Evolutionary conservation across 306 rosid species (phyloP).

Genomic region (Inga oerstediana): DNA sequence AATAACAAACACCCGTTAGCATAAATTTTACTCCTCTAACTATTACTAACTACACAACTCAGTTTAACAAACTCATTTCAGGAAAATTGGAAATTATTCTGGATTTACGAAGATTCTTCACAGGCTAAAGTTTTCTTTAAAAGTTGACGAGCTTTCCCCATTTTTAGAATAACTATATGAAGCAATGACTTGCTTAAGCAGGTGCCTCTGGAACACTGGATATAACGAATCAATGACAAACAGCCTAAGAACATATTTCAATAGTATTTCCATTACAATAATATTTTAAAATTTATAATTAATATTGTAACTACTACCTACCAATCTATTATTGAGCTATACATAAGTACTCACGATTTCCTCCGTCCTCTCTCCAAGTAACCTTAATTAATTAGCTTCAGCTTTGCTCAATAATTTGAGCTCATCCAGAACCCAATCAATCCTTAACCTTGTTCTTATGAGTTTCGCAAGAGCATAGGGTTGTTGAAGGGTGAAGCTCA

Average conservation of each 20-base stretch:
- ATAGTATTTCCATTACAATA: neutral
- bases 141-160: constrained; percentile 14
- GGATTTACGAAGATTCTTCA: constrained; percentile 25
- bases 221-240: neutral
- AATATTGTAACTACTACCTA: neutral
- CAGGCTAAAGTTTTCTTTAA: neutral
- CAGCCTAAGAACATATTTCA: neutral
- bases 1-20: constrained; percentile 42
- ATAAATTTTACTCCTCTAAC: constrained; percentile 4
- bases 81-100: constrained; percentile 22
- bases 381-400: neutral
- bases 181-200: neutral
- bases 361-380: neutral
- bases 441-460: neutral
- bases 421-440: neutral
- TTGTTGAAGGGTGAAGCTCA: constrained; percentile 1
- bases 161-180: constrained; percentile 4
- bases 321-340: neutral
- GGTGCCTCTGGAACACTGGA: neutral
- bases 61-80: constrained; percentile 5
- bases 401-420: neutral
- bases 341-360: neutral
- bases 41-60: constrained; percentile 18
- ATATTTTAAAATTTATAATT: neutral
- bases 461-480: neutral